A percentile compares a stretch with the other conserved stretches of the same genome.
These are phyloP conservation scores for Leishmania tarentolae DNA, from an alignment of 208 protist genomes.

Conservation along the genomic window DNA sequence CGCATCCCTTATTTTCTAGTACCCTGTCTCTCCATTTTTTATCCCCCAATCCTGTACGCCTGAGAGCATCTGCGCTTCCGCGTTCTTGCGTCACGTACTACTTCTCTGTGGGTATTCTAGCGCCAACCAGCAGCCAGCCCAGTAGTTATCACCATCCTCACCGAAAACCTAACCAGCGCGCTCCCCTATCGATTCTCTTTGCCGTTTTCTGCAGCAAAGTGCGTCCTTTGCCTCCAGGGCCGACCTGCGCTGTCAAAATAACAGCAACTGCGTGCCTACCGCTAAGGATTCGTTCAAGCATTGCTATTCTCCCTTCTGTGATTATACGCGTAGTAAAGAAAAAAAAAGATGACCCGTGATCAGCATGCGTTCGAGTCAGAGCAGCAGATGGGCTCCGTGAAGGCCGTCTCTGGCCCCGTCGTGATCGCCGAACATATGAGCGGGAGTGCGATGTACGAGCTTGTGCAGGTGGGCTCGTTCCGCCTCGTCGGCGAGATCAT, in stretches of 20 bases:
- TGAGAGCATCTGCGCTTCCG: not conserved
- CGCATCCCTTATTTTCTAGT: not conserved
- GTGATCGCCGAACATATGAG: constrained; percentile 99
- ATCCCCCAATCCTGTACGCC: not conserved
- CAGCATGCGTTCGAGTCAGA: constrained; percentile 79
- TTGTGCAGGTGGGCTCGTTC: constrained; percentile 99
- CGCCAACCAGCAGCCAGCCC: not conserved
- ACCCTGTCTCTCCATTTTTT: not conserved
- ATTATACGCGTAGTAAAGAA: not conserved
- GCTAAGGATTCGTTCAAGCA: not conserved
- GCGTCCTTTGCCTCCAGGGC: not conserved
- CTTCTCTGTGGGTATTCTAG: not conserved
- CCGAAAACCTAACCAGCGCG: not conserved
- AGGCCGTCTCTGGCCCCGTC: constrained; percentile 96
- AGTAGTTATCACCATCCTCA: not conserved
- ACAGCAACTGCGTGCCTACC: not conserved
- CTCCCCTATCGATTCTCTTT: not conserved
- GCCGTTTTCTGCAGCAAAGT: not conserved
- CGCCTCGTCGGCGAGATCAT: constrained; percentile 99
- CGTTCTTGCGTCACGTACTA: not conserved
- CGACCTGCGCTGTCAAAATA: not conserved
- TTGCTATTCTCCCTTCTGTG: not conserved
- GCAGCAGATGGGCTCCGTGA: constrained; percentile 82
- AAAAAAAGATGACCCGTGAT: constrained; percentile 54
- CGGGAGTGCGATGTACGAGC: constrained; percentile 99